A percentile compares a stretch with the other conserved stretches of the same genome.
Evolutionary conservation across 2,329 filamentous ascomycete genomes (phyloP).

Genomic region (Drechslerella dactyloides): DNA sequence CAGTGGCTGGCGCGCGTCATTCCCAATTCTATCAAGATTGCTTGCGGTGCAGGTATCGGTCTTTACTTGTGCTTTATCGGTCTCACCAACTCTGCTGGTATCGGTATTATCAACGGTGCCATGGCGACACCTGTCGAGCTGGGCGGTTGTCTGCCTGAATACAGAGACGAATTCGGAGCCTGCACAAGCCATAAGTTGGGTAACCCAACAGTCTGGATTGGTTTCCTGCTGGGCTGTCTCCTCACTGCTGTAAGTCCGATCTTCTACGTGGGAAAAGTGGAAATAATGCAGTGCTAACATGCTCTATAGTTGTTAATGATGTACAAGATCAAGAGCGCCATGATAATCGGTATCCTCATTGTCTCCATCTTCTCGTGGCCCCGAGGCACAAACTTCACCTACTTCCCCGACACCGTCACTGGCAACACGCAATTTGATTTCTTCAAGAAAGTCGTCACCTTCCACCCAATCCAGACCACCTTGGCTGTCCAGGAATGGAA

Average conservation of each 20-base stretch:
- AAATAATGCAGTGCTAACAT: constrained; percentile 1
- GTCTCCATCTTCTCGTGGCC: constrained; percentile 92
- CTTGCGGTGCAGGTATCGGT: constrained; percentile 83
- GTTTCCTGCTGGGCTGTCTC: constrained; percentile 83
- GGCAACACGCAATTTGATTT: constrained; percentile 79
- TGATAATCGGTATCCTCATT: constrained; percentile 80
- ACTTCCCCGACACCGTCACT: constrained; percentile 74
- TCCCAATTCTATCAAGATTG: constrained; percentile 82
- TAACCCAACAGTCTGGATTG: constrained; percentile 82
- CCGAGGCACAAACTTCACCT: constrained; percentile 74
- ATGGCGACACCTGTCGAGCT: constrained; percentile 72
- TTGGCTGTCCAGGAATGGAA: constrained; percentile 77
- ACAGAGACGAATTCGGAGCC: constrained; percentile 61
- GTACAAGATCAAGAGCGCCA: constrained; percentile 83
- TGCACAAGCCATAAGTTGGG: constrained; percentile 76
- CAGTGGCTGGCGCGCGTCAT: constrained; percentile 88
- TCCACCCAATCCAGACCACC: constrained; percentile 75
- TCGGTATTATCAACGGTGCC: constrained; percentile 77
- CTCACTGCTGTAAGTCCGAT: constrained; percentile 68
- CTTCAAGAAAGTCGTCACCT: constrained; percentile 85
- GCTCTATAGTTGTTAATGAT: constrained; percentile 44
- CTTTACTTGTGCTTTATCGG: constrained; percentile 74
- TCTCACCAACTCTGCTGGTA: constrained; percentile 78
- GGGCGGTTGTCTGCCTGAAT: constrained; percentile 72
- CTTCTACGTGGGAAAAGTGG: not conserved